phyloP scores from a whole-genome alignment of 2,329 filamentous ascomycete genomes.

The Anthostomella pinea region DNA sequence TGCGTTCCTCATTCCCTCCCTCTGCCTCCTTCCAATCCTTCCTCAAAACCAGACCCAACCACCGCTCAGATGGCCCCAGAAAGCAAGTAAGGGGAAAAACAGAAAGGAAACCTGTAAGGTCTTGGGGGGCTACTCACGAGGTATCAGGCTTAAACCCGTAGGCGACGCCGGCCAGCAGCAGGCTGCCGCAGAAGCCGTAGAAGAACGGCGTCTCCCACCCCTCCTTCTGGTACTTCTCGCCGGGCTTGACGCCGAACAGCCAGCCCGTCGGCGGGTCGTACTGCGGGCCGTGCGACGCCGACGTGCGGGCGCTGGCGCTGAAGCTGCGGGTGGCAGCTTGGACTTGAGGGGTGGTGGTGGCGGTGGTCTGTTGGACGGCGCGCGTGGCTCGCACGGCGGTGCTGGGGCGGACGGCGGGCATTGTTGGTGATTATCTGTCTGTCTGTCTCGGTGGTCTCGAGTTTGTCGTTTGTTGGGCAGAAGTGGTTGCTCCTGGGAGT shows the following conservation, averaged over 20 bases:
- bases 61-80: not conserved
- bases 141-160: constrained; percentile 98
- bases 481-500: not conserved
- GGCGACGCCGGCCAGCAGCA: constrained; percentile 70
- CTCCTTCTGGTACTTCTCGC: constrained; percentile 93
- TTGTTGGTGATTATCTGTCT: too few relatives aligned
- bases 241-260: constrained; percentile 91
- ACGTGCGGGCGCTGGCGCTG: constrained; percentile 42
- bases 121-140: constrained; percentile 76
- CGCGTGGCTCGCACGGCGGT: constrained; percentile 29
- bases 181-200: constrained; percentile 78
- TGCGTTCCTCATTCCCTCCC: not conserved
- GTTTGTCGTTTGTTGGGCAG: not conserved
- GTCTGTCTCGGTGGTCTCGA: constrained; percentile 1
- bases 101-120: too few relatives aligned
- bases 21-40: not conserved
- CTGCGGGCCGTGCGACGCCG: constrained; percentile 64
- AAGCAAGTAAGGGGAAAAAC: constrained; percentile 9
- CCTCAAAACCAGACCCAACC: not conserved
- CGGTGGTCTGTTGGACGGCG: constrained; percentile 20
- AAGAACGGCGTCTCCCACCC: constrained; percentile 90
- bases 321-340: constrained; percentile 35
- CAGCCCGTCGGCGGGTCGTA: constrained; percentile 90
- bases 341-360: constrained; percentile 1
- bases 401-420: constrained; percentile 30